Evolutionary conservation across 2,329 filamentous ascomycete genomes (phyloP).

Genomic region (Torrubiellomyces zombiae): DNA sequence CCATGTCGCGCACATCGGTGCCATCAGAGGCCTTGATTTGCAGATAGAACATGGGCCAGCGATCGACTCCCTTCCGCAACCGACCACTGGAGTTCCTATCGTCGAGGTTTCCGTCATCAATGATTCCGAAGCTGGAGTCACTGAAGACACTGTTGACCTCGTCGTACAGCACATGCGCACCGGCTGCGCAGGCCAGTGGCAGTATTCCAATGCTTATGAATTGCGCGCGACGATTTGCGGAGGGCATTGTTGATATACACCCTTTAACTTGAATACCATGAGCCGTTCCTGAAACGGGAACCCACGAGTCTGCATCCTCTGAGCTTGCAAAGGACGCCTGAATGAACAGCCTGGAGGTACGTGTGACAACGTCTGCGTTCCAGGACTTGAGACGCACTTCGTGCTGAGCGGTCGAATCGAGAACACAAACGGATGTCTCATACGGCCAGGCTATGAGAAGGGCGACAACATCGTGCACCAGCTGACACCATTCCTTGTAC

Average conservation of each 20-base stretch:
- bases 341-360: conserved; percentile 34
- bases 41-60: conserved; percentile 84
- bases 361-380: conserved; percentile 7
- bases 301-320: conserved; percentile 42
- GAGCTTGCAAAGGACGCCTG: conserved; percentile 49
- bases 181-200: conserved; percentile 40
- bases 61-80: conserved; percentile 54
- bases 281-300: conserved; percentile 51
- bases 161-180: conserved; percentile 53
- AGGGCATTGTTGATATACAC: conserved; percentile 53
- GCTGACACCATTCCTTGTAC: conserved; percentile 45
- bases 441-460: conserved; percentile 55
- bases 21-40: conserved; percentile 31
- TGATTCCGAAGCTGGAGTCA: conserved; percentile 57
- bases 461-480: conserved; percentile 42
- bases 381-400: conserved; percentile 19
- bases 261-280: conserved; percentile 47
- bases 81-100: conserved; percentile 15
- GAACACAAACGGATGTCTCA: conserved; percentile 38
- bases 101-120: conserved; percentile 27
- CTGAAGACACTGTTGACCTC: conserved; percentile 64
- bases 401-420: conserved; percentile 27
- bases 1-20: conserved; percentile 17
- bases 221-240: conserved; percentile 55
- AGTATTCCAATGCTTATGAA: conserved; percentile 66